phyloP scores from a whole-genome alignment of 225 moss, liverwort and hornwort species.

The Sphagnum contortum region DNA sequence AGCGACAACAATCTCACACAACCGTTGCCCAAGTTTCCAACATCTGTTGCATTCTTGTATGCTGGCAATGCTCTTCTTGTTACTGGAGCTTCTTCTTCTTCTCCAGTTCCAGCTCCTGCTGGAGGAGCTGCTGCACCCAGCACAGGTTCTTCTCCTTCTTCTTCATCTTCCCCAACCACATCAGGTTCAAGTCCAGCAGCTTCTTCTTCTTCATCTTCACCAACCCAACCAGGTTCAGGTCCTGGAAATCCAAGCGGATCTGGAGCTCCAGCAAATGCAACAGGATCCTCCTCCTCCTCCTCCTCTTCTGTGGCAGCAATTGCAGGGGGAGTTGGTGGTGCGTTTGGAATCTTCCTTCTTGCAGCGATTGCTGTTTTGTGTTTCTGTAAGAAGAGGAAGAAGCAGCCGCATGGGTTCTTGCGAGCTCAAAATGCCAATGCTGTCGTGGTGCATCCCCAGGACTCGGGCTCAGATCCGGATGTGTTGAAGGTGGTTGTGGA shows the following conservation, averaged over 20 bases:
- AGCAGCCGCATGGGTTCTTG: conserved; percentile 13
- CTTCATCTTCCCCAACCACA: conserved; percentile 5
- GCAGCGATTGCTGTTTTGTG: conserved; percentile 30
- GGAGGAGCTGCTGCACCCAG: not conserved
- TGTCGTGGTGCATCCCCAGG: conserved; percentile 68
- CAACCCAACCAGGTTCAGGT: no score
- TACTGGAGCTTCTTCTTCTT: conserved; percentile 14
- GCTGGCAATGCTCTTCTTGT: conserved; percentile 56
- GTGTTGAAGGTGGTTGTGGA: conserved; percentile 58
- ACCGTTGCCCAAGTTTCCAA: conserved; percentile 37
- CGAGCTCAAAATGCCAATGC: conserved; percentile 58
- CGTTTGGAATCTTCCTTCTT: conserved; percentile 11
- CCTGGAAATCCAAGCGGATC: not conserved
- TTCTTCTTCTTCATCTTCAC: no score
- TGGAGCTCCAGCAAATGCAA: conserved; percentile 5
- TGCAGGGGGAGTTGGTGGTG: conserved; percentile 44
- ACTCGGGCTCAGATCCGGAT: conserved; percentile 77
- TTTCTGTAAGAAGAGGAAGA: conserved; percentile 33
- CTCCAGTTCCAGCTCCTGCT: conserved; percentile 9
- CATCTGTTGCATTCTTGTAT: conserved; percentile 27
- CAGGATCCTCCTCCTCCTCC: conserved; percentile 2
- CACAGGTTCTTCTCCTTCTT: conserved; percentile 1
- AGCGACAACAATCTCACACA: conserved; percentile 75
- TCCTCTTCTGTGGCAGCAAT: conserved; percentile 35
- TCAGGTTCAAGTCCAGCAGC: conserved; percentile 3